These are phyloP conservation scores for Nakaseomyces uthaithaninus DNA, from an alignment of 1,139 yeast species.

Conservation along the genomic window DNA sequence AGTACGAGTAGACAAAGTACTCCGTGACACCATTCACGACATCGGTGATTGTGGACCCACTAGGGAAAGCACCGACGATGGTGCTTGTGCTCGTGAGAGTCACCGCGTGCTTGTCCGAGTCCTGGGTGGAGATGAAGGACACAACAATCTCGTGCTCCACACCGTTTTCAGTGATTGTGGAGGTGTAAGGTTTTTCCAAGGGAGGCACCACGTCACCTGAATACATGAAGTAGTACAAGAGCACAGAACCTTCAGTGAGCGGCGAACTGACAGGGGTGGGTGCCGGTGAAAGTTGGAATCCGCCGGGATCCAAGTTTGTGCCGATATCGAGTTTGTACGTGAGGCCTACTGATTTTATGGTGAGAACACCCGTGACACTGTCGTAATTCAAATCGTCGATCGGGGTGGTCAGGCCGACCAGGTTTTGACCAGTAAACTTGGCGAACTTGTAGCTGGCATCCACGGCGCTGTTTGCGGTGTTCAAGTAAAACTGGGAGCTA, in stretches of 20 bases:
- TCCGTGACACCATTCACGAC: neutral
- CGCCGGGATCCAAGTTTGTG: neutral
- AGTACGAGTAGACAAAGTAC: neutral
- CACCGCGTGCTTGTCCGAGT: neutral
- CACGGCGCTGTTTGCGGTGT: neutral
- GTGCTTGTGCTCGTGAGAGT: neutral
- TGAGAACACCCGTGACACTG: neutral
- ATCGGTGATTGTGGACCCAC: neutral
- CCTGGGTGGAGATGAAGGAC: neutral
- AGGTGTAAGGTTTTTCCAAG: neutral
- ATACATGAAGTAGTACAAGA: neutral
- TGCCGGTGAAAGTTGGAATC: neutral
- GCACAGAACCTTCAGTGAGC: neutral
- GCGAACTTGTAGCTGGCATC: neutral
- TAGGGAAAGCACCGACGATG: neutral
- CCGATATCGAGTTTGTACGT: neutral
- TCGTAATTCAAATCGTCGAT: neutral
- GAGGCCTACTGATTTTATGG: neutral
- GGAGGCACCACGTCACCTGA: neutral
- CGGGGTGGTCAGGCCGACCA: neutral
- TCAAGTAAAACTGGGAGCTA: neutral
- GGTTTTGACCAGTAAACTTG: neutral
- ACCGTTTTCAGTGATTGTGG: neutral
- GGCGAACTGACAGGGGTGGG: neutral
- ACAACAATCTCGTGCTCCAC: constrained; percentile 1